phyloP scores from a whole-genome alignment of 352 stramenopile species.

The Phytophthora parvispora region DNA sequence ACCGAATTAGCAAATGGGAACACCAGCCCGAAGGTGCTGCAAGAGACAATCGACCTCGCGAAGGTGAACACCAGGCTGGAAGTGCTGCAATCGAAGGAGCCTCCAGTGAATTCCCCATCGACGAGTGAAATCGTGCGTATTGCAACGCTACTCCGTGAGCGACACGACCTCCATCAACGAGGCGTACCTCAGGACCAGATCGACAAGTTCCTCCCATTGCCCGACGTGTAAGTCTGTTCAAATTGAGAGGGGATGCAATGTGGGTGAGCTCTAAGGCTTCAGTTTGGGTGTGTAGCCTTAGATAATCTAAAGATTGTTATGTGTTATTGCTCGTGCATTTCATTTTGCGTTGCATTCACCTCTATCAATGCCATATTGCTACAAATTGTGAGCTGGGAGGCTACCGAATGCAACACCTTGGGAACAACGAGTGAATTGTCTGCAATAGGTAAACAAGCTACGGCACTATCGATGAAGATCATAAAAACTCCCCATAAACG shows the following conservation, averaged over 20 bases:
- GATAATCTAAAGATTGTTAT: neutral
- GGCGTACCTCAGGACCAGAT: slow-evolving; percentile 36
- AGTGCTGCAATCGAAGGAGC: neutral
- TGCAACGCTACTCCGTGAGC: slow-evolving; percentile 37
- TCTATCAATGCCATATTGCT: too few relatives aligned
- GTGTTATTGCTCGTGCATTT: too few relatives aligned
- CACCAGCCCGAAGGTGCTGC: neutral
- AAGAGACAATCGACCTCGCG: slow-evolving; percentile 12
- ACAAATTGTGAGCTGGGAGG: too few relatives aligned
- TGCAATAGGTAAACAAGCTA: too few relatives aligned
- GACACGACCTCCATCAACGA: slow-evolving; percentile 39
- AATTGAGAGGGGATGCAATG: neutral
- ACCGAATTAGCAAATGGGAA: slow-evolving; percentile 13
- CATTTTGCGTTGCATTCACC: too few relatives aligned
- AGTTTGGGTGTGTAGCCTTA: neutral
- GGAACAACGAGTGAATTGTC: too few relatives aligned
- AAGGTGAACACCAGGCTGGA: slow-evolving; percentile 12
- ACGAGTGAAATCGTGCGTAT: slow-evolving; percentile 39
- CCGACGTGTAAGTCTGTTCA: slow-evolving; percentile 26
- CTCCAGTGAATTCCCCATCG: slow-evolving; percentile 15
- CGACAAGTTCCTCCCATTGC: slow-evolving; percentile 38
- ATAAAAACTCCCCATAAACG: neutral
- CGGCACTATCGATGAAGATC: too few relatives aligned
- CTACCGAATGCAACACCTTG: too few relatives aligned
- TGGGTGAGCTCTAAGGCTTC: neutral